These are phyloP conservation scores for Monosporascus sp. DNA, from an alignment of 2,329 filamentous ascomycete species.

Conservation along the genomic window DNA sequence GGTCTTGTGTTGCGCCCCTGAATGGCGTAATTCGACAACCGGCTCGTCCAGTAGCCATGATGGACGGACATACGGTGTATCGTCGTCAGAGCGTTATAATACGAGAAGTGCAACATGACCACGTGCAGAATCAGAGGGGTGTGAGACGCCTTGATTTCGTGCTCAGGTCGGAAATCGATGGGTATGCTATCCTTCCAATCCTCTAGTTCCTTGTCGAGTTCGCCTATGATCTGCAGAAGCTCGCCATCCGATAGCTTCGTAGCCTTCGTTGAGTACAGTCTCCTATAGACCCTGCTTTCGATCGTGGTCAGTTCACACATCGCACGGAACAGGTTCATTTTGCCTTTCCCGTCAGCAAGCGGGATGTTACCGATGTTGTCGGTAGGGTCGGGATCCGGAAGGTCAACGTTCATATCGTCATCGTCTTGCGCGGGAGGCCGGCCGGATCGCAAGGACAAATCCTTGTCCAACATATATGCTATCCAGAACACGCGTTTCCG, in stretches of 20 bases:
- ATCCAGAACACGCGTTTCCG: conserved; percentile 64
- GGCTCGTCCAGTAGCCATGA: conserved; percentile 95
- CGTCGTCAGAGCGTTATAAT: conserved; percentile 96
- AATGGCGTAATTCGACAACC: conserved; percentile 90
- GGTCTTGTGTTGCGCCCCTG: conserved; percentile 88
- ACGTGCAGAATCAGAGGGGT: conserved; percentile 92
- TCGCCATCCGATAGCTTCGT: conserved; percentile 89
- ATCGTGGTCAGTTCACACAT: conserved; percentile 92
- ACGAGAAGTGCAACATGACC: conserved; percentile 90
- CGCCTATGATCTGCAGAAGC: conserved; percentile 89
- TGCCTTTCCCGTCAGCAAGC: conserved; percentile 79
- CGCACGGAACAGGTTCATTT: conserved; percentile 89
- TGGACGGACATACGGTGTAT: conserved; percentile 99
- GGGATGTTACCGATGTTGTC: conserved; percentile 96
- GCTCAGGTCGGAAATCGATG: conserved; percentile 91
- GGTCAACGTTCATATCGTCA: conserved; percentile 85
- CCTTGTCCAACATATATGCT: conserved; percentile 60
- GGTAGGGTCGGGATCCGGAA: conserved; percentile 82
- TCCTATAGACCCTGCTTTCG: conserved; percentile 90
- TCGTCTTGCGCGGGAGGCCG: conserved; percentile 58
- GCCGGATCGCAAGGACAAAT: conserved; percentile 54
- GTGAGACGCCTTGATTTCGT: conserved; percentile 90
- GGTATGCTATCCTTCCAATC: conserved; percentile 96
- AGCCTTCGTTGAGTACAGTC: conserved; percentile 86
- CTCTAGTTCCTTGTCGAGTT: conserved; percentile 84